Conservation (phyloP, 2,329 filamentous ascomycete genomes). For the Chaetomium sp. region DNA sequence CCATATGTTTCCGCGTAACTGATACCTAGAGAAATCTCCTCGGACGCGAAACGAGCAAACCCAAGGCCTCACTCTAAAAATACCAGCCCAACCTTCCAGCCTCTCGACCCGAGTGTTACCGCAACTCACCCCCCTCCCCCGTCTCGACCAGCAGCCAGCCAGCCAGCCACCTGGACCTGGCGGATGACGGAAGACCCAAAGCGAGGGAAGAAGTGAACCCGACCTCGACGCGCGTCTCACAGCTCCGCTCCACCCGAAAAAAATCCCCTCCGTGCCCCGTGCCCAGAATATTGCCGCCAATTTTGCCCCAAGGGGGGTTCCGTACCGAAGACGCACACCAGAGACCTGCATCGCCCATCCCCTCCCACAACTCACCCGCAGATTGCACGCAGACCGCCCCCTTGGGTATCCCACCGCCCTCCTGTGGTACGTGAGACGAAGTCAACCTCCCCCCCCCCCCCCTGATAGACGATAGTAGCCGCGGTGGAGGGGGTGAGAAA, state of each 20-base stretch:
- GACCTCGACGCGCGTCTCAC: constrained; percentile 14
- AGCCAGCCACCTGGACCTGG: background rate
- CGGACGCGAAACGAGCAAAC: background rate
- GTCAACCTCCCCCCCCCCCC: no score
- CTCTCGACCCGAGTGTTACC: background rate
- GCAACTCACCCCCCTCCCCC: background rate
- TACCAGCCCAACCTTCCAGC: background rate
- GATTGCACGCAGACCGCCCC: constrained; percentile 1
- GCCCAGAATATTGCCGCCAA: constrained; percentile 6
- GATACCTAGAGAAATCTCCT: background rate
- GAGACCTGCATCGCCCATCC: background rate
- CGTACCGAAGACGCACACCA: background rate
- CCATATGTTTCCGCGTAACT: background rate
- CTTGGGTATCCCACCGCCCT: background rate
- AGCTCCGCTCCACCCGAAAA: constrained; percentile 2
- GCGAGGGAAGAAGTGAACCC: background rate
- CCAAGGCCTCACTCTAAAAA: background rate
- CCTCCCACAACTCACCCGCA: background rate
- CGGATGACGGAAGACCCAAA: background rate
- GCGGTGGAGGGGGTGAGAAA: no score
- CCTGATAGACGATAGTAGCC: background rate
- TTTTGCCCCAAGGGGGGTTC: background rate
- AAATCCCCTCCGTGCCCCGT: constrained; percentile 1
- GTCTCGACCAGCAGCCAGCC: background rate
- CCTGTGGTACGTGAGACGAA: background rate